Conservation (phyloP, 495 filamentous ascomycete genomes). For the Parathielavia hyrcaniae region DNA sequence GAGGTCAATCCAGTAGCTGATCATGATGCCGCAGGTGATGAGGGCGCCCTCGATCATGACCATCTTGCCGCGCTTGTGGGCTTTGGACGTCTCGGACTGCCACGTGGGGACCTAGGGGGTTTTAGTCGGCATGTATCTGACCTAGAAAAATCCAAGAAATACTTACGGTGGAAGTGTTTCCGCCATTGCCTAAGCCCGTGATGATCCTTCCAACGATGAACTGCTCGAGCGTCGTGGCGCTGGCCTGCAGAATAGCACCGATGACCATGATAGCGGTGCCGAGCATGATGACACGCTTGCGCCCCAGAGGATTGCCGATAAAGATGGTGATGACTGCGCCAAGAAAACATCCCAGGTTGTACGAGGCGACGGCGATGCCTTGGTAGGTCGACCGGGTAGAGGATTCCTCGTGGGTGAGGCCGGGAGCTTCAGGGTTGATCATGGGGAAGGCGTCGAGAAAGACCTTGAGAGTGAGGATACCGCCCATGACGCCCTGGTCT, state of each 20-base stretch:
- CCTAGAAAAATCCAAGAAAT: neutral
- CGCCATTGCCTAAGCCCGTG: conserved; percentile 26
- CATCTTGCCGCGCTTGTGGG: conserved; percentile 66
- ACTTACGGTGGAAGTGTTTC: conserved; percentile 35
- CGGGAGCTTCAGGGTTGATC: conserved; percentile 44
- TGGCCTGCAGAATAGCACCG: conserved; percentile 53
- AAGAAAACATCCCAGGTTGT: conserved; percentile 37
- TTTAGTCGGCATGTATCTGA: neutral
- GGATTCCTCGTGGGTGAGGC: conserved; percentile 27
- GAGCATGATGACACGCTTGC: conserved; percentile 53
- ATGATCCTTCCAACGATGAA: conserved; percentile 61
- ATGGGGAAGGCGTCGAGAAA: conserved; percentile 52
- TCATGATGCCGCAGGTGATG: conserved; percentile 55
- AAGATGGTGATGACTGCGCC: conserved; percentile 54
- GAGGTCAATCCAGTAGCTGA: conserved; percentile 69
- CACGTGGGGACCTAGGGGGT: conserved; percentile 50
- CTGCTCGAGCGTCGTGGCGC: conserved; percentile 35
- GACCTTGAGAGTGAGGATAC: conserved; percentile 50
- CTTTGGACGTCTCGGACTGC: conserved; percentile 72
- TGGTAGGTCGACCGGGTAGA: conserved; percentile 50
- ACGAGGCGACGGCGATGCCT: conserved; percentile 31
- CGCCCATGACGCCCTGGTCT: conserved; percentile 54
- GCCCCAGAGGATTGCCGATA: conserved; percentile 51
- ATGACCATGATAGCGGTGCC: conserved; percentile 54
- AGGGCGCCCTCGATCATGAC: conserved; percentile 73